Base-by-base conservation (phyloP, 495 filamentous ascomycete genomes). In the Daldinia caldariorum region DNA sequence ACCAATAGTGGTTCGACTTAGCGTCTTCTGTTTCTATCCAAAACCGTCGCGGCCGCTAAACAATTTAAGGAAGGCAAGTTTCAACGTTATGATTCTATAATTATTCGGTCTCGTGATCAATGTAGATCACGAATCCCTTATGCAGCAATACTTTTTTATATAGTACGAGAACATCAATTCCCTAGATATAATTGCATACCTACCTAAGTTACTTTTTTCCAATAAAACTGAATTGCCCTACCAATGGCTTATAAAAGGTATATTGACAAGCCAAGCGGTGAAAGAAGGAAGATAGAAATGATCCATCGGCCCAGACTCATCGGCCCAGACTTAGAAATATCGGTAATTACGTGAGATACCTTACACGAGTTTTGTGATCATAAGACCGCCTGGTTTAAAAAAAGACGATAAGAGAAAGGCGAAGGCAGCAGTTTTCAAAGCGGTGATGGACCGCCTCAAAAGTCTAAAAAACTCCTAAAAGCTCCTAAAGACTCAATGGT, bases 1-100 rank as follows among this genome's bases (percentile, higher is more conserved):
- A 49, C 64, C 64, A 67, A 57, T 29, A n/a, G 43, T 31, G 37
- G 53, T 49, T 4, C 10, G 41, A 54, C 4, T 61, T 70, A 58
- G 57, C 61, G 61, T 61, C 10, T 31, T 61, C 43, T 70, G 61
- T 70, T 56, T 65, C 61, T 38, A 70, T 60, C 49, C 61, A 56
- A 64, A 64, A 60, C 64, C 35, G 16, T 37, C 6, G 8, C 61
- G 39, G 43, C 51, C 43, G 43, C 38, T 55, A 32, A 10, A 7
- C 3, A 12, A 35, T 35, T 32, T 22, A 10, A 10, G 6, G 49
- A 32, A n/a, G n/a, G n/a, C 26, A 26, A 26, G 26, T 3, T 26
- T 3, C 26, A 26, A 26, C 26, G 26, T 26, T 26, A 26, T 26
- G 26, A 26, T 26, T 38, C 54, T 38, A 38, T 56, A 38, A 56